A percentile compares a stretch with the other conserved stretches of the same genome.
phyloP scores from a whole-genome alignment of 2,329 filamentous ascomycete genomes.

The Cercospora berteroae region DNA sequence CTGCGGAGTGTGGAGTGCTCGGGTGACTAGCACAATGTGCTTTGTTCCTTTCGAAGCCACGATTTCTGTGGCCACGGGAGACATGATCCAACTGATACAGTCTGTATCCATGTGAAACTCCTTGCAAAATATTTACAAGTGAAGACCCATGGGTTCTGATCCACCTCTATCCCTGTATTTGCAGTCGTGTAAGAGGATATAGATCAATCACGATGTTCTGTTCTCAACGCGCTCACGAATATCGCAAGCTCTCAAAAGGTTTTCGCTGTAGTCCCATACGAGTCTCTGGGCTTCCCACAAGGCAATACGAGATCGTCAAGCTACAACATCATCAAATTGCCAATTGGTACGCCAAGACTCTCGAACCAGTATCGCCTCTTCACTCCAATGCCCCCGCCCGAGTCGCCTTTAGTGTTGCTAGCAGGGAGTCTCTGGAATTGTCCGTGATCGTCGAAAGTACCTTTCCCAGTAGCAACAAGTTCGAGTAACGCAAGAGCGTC shows the following conservation, averaged over 20 bases:
- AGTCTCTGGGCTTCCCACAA: not conserved
- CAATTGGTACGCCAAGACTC: slow-evolving; percentile 75
- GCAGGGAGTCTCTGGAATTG: slow-evolving; percentile 6
- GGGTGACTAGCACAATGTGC: not conserved
- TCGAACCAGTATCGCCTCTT: slow-evolving; percentile 75
- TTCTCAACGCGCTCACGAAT: not conserved
- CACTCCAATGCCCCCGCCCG: slow-evolving; percentile 62
- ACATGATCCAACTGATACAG: not conserved
- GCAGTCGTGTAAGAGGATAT: not conserved
- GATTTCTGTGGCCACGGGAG: not conserved
- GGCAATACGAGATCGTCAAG: not conserved
- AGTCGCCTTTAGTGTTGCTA: not conserved
- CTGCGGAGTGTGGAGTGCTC: not conserved
- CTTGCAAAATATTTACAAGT: not conserved
- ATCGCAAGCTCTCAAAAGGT: not conserved
- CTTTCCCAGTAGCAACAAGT: not conserved
- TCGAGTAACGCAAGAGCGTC: not conserved
- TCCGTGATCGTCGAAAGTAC: not conserved
- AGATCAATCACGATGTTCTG: not conserved
- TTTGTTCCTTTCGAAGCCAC: not conserved
- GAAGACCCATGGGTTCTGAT: not conserved
- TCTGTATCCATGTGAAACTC: no score
- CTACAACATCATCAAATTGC: slow-evolving; percentile 62
- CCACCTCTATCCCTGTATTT: not conserved
- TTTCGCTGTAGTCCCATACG: not conserved